Evolutionary conservation across 768 basidiomycete species (phyloP).

Genomic region (Boletus rubropictus): DNA sequence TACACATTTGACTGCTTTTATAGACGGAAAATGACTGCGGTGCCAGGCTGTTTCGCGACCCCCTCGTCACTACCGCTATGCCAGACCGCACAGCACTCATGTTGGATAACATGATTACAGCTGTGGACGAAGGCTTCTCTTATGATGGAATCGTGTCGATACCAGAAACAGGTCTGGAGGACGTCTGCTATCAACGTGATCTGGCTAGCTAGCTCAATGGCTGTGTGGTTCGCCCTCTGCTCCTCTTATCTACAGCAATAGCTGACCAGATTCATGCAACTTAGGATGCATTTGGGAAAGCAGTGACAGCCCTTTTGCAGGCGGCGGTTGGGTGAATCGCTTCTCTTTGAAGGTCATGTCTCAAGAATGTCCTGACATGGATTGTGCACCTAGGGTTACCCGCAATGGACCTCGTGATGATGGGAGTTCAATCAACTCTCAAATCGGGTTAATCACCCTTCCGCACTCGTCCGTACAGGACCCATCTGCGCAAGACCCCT

Average conservation of each 20-base stretch:
- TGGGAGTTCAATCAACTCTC: background rate
- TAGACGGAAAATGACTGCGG: background rate
- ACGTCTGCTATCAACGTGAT: background rate
- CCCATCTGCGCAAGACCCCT: background rate
- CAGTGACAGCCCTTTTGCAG: background rate
- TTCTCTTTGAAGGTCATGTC: background rate
- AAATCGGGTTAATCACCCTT: background rate
- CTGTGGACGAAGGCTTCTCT: background rate
- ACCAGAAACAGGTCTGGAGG: background rate
- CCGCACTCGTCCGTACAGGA: background rate
- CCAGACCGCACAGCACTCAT: background rate
- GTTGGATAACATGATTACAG: conserved; percentile 4
- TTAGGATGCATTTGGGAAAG: background rate
- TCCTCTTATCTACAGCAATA: background rate
- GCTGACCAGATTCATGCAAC: background rate
- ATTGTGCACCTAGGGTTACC: background rate
- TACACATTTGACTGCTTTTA: background rate
- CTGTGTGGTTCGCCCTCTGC: background rate
- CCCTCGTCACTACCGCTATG: background rate
- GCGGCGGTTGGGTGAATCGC: background rate
- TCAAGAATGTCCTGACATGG: background rate
- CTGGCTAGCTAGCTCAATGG: background rate
- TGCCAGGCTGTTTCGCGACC: too few species aligned
- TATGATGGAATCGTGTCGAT: background rate
- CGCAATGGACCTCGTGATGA: background rate